Percentiles rank a stretch among this genome's conserved stretches.
These are phyloP conservation scores for Paracamarosporium sp. DNA, from an alignment of 2,329 filamentous ascomycete genomes.

Conservation along the genomic window DNA sequence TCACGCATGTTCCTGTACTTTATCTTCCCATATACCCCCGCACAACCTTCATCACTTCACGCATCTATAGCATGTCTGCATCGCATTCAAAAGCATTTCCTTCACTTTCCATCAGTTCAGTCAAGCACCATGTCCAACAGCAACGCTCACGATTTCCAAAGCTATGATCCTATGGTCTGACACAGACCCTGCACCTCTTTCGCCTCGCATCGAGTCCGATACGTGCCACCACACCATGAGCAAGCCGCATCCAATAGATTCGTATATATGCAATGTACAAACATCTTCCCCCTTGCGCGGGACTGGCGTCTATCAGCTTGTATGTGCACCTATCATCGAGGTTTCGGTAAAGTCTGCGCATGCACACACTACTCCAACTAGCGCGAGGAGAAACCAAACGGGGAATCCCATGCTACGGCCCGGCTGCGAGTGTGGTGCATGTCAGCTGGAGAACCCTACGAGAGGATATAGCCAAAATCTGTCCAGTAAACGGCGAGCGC, in stretches of 20 bases:
- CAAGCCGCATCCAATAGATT: background rate
- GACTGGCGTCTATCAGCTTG: background rate
- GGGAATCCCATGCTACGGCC: background rate
- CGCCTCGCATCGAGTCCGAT: background rate
- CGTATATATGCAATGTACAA: background rate
- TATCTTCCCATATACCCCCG: constrained; percentile 6
- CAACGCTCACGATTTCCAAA: background rate
- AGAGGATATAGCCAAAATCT: background rate
- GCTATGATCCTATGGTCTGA: background rate
- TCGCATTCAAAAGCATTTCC: background rate
- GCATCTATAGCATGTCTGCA: constrained; percentile 2
- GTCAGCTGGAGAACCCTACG: background rate
- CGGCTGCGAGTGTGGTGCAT: background rate
- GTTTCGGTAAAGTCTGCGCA: background rate
- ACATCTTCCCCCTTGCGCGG: background rate
- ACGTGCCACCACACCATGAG: background rate
- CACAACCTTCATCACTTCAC: background rate
- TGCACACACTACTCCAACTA: background rate
- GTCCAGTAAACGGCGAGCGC: background rate
- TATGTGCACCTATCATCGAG: background rate
- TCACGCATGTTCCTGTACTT: background rate
- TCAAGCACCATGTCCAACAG: background rate
- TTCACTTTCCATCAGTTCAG: background rate
- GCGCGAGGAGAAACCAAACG: background rate
- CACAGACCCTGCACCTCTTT: background rate